Evolutionary conservation across 2,329 filamentous ascomycete species (phyloP).

Genomic region (Phialophora expanda): DNA sequence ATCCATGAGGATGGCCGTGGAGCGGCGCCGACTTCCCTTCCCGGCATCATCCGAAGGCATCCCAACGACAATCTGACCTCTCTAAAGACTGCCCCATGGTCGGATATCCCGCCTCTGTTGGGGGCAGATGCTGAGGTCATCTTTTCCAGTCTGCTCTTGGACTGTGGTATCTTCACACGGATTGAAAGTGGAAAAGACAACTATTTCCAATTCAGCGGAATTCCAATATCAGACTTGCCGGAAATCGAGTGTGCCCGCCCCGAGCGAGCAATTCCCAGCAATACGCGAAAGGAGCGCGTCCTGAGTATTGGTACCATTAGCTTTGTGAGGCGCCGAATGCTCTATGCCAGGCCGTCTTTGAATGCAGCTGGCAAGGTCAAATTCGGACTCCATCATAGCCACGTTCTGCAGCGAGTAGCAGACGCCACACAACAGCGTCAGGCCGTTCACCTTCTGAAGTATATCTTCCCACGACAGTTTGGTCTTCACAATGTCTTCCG

Average conservation of each 20-base stretch:
- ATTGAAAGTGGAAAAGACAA: slow-evolving; percentile 67
- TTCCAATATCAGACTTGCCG: slow-evolving; percentile 25
- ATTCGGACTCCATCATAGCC: slow-evolving; percentile 79
- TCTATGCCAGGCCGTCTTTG: slow-evolving; percentile 78
- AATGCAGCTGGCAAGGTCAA: slow-evolving; percentile 70
- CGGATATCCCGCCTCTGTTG: slow-evolving; percentile 72
- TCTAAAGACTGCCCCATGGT: slow-evolving; percentile 76
- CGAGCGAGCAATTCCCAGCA: not conserved
- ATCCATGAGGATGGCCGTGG: slow-evolving; percentile 5
- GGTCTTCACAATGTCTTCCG: slow-evolving; percentile 91
- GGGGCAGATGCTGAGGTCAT: slow-evolving; percentile 76
- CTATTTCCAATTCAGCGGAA: slow-evolving; percentile 78
- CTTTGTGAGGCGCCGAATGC: slow-evolving; percentile 81
- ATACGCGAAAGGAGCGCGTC: not conserved
- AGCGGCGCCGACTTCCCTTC: slow-evolving; percentile 58
- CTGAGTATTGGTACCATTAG: slow-evolving; percentile 20
- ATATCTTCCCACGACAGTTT: slow-evolving; percentile 92
- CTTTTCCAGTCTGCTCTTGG: slow-evolving; percentile 76
- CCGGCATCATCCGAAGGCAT: slow-evolving; percentile 67
- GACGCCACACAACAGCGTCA: slow-evolving; percentile 56
- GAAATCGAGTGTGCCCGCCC: not conserved
- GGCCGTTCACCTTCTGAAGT: slow-evolving; percentile 78
- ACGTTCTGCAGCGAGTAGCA: slow-evolving; percentile 77
- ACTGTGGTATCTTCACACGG: slow-evolving; percentile 75
- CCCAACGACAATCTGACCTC: slow-evolving; percentile 72